Evolutionary conservation across 805 yeast genomes (phyloP).

Genomic region (Cyberlindnera amylophila): DNA sequence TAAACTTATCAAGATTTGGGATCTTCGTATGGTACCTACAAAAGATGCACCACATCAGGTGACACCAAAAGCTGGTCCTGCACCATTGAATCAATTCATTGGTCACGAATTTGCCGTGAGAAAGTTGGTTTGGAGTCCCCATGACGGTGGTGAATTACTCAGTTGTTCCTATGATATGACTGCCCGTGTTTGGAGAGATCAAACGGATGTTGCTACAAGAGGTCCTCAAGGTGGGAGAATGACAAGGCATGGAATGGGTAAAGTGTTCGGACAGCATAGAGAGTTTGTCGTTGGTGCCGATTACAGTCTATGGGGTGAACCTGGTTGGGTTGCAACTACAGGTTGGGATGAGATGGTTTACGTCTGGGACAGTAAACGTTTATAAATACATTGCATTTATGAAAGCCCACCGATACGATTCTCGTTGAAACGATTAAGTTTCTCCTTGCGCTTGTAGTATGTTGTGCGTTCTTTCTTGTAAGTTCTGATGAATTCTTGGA

Average conservation of each 20-base stretch:
- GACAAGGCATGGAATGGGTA: conserved; percentile 47
- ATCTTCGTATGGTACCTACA: conserved; percentile 61
- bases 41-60: conserved; percentile 32
- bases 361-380: conserved; percentile 71
- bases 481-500: conserved; percentile 35
- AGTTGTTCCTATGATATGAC: conserved; percentile 93
- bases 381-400: conserved; percentile 15
- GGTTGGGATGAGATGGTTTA: conserved; percentile 97
- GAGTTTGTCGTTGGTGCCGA: conserved; percentile 94
- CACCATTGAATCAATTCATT: conserved; percentile 69
- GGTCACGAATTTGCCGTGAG: conserved; percentile 92
- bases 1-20: conserved; percentile 82
- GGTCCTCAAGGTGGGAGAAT: conserved; percentile 44
- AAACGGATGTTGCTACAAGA: conserved; percentile 53
- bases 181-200: conserved; percentile 79
- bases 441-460: conserved; percentile 44
- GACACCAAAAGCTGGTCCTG: conserved; percentile 46
- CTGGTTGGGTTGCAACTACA: conserved; percentile 91
- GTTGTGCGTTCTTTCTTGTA: conserved; percentile 39
- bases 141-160: conserved; percentile 62
- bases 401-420: conserved; percentile 23
- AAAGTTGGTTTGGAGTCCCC: conserved; percentile 87
- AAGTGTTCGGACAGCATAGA: conserved; percentile 62
- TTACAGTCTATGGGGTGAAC: conserved; percentile 95
- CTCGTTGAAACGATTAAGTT: conserved; percentile 42